Base-by-base conservation (phyloP, 1,284 basidiomycete genomes). In the Cutaneotrichosporon sp. region DNA sequence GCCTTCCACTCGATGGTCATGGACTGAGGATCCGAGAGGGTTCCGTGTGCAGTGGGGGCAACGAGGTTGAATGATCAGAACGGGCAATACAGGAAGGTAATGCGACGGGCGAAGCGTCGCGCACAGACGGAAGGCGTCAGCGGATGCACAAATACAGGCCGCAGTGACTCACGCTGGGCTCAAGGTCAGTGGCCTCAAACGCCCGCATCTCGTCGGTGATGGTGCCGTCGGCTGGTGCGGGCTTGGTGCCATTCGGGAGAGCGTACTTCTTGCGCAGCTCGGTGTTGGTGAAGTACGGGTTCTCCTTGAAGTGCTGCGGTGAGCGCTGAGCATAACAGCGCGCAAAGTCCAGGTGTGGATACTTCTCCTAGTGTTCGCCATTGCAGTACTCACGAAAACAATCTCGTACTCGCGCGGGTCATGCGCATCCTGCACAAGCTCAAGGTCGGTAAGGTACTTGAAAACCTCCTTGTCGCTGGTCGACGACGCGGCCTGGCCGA, bases 1-100 rank as follows among this genome's bases (percentile, higher is more conserved):
- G 80, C 77, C 73, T 83, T 84, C 83, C 83, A 84, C 51, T 82
- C 68, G 68, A 84, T 83, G 63, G 68, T 68, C 16, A 61, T 65
- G 9, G 71, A 52, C 76, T 79, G 63, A 11, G 46, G 22, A n/a
- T 18, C 46, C 26, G 7, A 47, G 42, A 2, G 46, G 46, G 46
- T n/a, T 26, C 22, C n/a, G 49, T 31, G 49, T 13, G 16, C 21
- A 30, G 32, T 18, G 14, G 21, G 32, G 21, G 18, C 52, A 21
- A 22, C 31, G 36, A 13, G 5, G 52, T 36, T 36, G 8, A 36
- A 47, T 8, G 46, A 47, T 47, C 16, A 47, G 46, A 47, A n/a
- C 11, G 4, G 47, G 51, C 30, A 52, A 21, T 14, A 18, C 6
- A 38, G 50, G 16, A 31, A 31, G n/a, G 30, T 10, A 30, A 22